Evolutionary conservation across 768 basidiomycete species (phyloP), one percentile per base, ranked within the genome.

Genomic region (Gelatoporia subvermispora): DNA sequence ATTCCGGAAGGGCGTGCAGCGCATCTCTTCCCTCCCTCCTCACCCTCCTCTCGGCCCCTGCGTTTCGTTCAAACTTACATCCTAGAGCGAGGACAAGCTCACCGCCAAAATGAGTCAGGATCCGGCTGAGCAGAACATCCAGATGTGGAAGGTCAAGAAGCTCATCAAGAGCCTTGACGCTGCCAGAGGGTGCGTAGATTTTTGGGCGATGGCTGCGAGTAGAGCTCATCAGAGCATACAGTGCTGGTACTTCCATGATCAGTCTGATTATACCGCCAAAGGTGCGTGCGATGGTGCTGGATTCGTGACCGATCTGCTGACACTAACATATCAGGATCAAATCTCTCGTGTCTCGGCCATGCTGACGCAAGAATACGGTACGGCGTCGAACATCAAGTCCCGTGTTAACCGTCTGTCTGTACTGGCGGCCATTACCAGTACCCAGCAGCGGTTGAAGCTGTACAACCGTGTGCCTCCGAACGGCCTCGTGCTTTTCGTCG

Each of bases 321-420:
- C 40, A 25, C 20, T 35, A 34, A n/a, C 48, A 18, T 21, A 40
- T 0, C 43, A 89, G 85, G 85, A 88, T 70, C 95, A 98, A 81
- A 90, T 99, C 66, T 94, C 94, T 34, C 85, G 93, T 52, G 85
- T 88, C 56, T 86, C 85, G 41, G 86, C 84, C 50, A 96, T 99
- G 95, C 81, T 99, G 65, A 97, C 95, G 46, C 93, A 95, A 66
- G 96, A 96, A 69, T 95, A 93, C 60, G 93, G 93, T 46, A 97
- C 94, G 7, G 96, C 96, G n/a, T 96, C 94, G 53, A 98, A 99
- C 75, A 98, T 99, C 77, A 99, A 99, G 68, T 96, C 93, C 54
- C 91, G 96, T 50, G 93, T 94, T 66, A 97, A 95, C 75, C 84
- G 96, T 60, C 83, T 96, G 17, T 99, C 96, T 36, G 96, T 99